Base-by-base conservation (phyloP, 441 rosid species). In the Pelargonium citronellum region DNA sequence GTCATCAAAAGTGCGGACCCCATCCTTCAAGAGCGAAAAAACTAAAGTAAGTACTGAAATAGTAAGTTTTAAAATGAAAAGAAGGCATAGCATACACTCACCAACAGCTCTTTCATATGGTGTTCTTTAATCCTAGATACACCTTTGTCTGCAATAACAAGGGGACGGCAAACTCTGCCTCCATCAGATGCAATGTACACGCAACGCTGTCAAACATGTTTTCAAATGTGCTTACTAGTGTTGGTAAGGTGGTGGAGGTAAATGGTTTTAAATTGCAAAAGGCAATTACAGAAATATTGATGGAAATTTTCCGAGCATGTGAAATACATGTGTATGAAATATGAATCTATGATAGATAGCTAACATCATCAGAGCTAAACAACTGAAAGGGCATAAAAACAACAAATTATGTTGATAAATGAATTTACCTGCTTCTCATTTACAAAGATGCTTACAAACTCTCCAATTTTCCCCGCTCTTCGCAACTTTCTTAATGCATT, bases 151-250 rank as follows among this genome's bases (percentile, higher is more conserved):
- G 96, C 98, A 75, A 95, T 88, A 78, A 95, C 99, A 67, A 95
- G 91, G n/a, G 99, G 98, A 79, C 97, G 96, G 83, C 98, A 92
- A 77, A 95, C 99, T 72, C 99, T 90, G 71, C 99, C 99, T 72
- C 96, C 97, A 86, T 95, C 99, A 75, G 98, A 92, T 80, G 99
- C 99, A 81, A 95, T 84, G 75, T 95, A 88, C 66, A 95, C 93
- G 80, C 87, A 87, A 53, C 81, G 82, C 99, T 95, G 89, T 34
- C 67, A 73, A 24, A 69, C 71, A 72, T n/a, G 81, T 51, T 24
- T 47, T 55, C 20, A 55, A 16, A 30, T 30, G 37, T 30, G 4
- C 4, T 30, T 30, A 30, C 37, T 30, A 30, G 61, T 9, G 9
- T 55, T 55, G 2, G 19, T 4, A 17, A 16, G 61, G 17, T 15